Base-by-base conservation (phyloP, 2,329 filamentous ascomycete genomes). In the Escovopsis weberi region DNA sequence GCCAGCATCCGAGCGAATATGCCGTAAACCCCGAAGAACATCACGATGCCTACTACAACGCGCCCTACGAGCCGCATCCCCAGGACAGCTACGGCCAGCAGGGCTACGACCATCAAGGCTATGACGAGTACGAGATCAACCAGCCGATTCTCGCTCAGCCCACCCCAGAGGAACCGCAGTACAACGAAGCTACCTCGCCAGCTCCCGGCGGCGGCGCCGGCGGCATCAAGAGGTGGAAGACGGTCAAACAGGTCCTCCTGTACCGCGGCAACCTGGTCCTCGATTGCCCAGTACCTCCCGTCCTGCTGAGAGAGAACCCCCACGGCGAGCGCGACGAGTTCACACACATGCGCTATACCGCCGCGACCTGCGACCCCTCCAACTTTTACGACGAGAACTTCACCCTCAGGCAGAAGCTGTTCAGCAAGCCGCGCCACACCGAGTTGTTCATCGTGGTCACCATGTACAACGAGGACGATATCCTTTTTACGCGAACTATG, bases 401-500 rank as follows among this genome's bases (percentile, higher is more conserved):
- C 54, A 95, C 89, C 1, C 65, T 96, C 45, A 83, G 89, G 48
- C 89, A 96, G 63, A 82, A 78, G 57, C 75, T 96, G 23, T 95
- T 95, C 58, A 86, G 85, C 44, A 95, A 94, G 61, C 82, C 86
- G 4, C 74, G 89, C 43, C 85, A 94, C 56, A 95, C 89, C 0
- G 89, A 96, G 65, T 69, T 96, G 2, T 95, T 96, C 62, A 94
- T 96, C 54, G 89, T 88, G 32, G 78, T 96, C 42, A 96, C 89
- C 45, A 95, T 95, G 89, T 98, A 98, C 68, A 98, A 98, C 58
- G 91, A 98, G 58, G 89, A 98, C 60, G 91, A 98, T 54, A 80
- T 96, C 50, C 70, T 95, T 46, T 95, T 98, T 58, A 87, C 91
- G 23, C 80, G 91, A 36, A 96, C 91, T 4, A 85, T 98, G 85